A percentile compares a stretch with the other conserved stretches of the same genome.
phyloP scores from a whole-genome alignment of 768 basidiomycete species.

The Tulasnella calospora region DNA sequence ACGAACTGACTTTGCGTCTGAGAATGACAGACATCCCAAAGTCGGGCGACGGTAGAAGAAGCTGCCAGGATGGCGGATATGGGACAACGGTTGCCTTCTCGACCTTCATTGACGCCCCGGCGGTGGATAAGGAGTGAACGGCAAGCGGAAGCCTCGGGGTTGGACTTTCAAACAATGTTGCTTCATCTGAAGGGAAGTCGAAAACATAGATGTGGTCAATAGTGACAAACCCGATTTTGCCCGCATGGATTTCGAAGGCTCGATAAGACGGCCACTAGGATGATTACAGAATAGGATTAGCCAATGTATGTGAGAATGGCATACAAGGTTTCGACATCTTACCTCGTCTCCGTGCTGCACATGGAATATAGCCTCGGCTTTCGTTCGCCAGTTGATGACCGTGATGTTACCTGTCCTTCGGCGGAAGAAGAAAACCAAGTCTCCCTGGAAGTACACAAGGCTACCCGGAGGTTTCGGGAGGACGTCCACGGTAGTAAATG shows the following conservation, averaged over 20 bases:
- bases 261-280: neutral
- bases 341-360: neutral
- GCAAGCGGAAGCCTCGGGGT: neutral
- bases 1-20: neutral
- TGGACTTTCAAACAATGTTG: neutral
- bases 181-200: neutral
- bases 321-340: neutral
- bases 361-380: neutral
- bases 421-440: constrained; percentile 12
- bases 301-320: too few species aligned
- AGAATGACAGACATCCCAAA: neutral
- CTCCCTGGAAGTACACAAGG: constrained; percentile 4
- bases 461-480: neutral
- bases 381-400: constrained; percentile 21
- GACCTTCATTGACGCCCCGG: neutral
- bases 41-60: neutral
- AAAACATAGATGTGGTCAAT: constrained; percentile 3
- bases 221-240: neutral
- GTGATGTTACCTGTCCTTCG: constrained; percentile 11
- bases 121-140: neutral
- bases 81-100: neutral
- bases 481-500: neutral
- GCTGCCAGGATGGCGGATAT: neutral
- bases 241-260: neutral
- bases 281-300: neutral